Base-by-base conservation (phyloP, 805 yeast genomes). In the Diddensiella transvaalensis region DNA sequence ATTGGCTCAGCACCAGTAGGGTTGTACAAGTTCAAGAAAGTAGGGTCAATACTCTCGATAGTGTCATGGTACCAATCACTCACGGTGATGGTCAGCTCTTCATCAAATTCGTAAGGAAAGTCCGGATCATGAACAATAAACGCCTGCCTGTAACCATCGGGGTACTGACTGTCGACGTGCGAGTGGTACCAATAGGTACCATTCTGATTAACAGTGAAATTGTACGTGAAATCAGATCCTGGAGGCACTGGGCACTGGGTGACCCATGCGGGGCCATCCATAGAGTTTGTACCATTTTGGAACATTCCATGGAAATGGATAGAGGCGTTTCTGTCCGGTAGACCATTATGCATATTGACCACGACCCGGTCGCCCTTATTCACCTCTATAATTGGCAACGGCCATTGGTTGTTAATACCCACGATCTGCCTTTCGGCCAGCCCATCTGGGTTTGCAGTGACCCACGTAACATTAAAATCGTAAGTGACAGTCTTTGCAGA, bases 1-100 rank as follows among this genome's bases (percentile, higher is more conserved):
- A 93, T 82, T 44, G 99, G 99, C 71, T 93, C 99, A 39, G 98
- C 96, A 62, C 99, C 99, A 6, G 96, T 87, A 50, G 99, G 99
- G 69, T 93, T 93, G 72, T 75, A 82, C 53, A 82, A 65, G 56
- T 71, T 78, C 73, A 89, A 63, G 71, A 93, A 90, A 32, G 59
- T 50, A 15, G 75, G 70, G 18, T 65, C 57, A 54, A 74, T 69
- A 56, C 85, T 71, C 33, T 67, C 78, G 26, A 83, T 74, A 44
- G 67, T 65, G 40, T 75, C 75, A 65, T 88, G 96, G 71, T 93
- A 93, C 95, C 96, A 90, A 61, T 93, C 99, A 42, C 85, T 73
- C 38, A 93, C 58, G 5, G 85, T 70, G 52, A 91, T 62, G 13
- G 77, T 66, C 18, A 80, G 73, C 60, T 90, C 96, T 65, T 87